phyloP scores from a whole-genome alignment of 257 asterid genomes.

The Nyctanthes arbortristis region DNA sequence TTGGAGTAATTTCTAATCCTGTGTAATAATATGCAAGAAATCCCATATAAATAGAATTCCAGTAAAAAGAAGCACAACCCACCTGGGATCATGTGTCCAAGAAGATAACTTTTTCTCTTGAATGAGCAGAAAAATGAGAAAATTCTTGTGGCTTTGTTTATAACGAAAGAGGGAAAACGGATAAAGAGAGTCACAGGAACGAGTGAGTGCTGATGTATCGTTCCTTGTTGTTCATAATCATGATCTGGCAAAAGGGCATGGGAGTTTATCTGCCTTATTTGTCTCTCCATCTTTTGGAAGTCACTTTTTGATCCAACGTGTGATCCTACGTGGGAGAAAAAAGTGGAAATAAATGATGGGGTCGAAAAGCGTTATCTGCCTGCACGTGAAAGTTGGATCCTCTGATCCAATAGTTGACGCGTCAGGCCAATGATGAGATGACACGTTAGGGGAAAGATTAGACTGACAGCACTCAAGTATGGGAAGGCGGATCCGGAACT shows the following conservation, averaged over 20 bases:
- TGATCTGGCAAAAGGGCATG: slow-evolving; percentile 21
- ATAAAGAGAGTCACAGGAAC: slow-evolving; percentile 47
- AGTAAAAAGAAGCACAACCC: slow-evolving; percentile 10
- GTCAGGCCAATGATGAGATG: slow-evolving; percentile 26
- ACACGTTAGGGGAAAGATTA: slow-evolving; percentile 40
- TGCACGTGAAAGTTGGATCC: slow-evolving; percentile 36
- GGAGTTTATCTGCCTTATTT: slow-evolving; percentile 30
- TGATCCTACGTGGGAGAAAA: slow-evolving; percentile 33
- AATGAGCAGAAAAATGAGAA: slow-evolving; percentile 27
- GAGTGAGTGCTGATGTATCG: slow-evolving; percentile 15
- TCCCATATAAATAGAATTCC: not conserved
- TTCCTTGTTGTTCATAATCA: too few relatives aligned
- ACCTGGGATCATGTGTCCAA: slow-evolving; percentile 40
- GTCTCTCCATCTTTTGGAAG: slow-evolving; percentile 18
- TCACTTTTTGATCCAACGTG: slow-evolving; percentile 67
- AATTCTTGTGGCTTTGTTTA: slow-evolving; percentile 12
- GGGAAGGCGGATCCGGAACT: not conserved
- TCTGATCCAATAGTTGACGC: slow-evolving; percentile 42
- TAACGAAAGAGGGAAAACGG: slow-evolving; percentile 18
- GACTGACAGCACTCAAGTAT: not conserved
- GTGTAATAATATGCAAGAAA: not conserved
- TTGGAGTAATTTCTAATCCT: not conserved
- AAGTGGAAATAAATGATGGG: slow-evolving; percentile 11
- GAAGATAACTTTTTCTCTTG: slow-evolving; percentile 23
- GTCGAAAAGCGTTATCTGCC: slow-evolving; percentile 37